A percentile compares a stretch with the other conserved stretches of the same genome.
Conservation (phyloP, 208 protist genomes). For the Perkinsela sp. region DNA sequence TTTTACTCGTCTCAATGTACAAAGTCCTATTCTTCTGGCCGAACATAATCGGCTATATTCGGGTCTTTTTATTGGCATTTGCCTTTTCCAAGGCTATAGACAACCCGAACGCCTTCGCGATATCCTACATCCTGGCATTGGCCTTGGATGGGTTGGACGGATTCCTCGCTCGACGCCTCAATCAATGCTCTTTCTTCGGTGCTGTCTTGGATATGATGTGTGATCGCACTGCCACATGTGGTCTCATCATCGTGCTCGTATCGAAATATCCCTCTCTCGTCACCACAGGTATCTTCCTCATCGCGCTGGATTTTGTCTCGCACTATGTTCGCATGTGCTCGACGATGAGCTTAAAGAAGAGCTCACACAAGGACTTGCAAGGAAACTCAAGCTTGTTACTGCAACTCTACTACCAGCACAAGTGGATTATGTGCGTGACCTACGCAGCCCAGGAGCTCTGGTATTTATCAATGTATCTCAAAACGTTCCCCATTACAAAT, state of each 20-base stretch:
- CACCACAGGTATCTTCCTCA: slow-evolving; percentile 18
- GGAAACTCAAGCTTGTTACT: slow-evolving; percentile 41
- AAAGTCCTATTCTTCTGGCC: slow-evolving; percentile 31
- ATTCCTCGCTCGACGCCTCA: slow-evolving; percentile 37
- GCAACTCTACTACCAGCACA: slow-evolving; percentile 59
- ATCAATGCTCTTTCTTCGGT: slow-evolving; percentile 65
- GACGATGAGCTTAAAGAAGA: slow-evolving; percentile 17
- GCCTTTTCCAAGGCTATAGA: slow-evolving; percentile 33
- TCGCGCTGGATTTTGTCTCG: slow-evolving; percentile 61
- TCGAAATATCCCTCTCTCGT: slow-evolving; percentile 19
- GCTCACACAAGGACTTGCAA: slow-evolving; percentile 52
- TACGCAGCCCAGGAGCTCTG: slow-evolving; percentile 71
- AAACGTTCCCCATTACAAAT: slow-evolving; percentile 11
- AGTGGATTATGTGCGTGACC: slow-evolving; percentile 33
- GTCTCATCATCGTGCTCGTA: slow-evolving; percentile 52
- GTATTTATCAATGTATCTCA: slow-evolving; percentile 53
- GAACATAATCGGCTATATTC: slow-evolving; percentile 65
- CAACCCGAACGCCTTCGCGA: slow-evolving; percentile 24
- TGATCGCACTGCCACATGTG: slow-evolving; percentile 59
- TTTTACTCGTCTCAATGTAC: background rate
- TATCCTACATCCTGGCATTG: slow-evolving; percentile 39
- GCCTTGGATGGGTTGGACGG: slow-evolving; percentile 64
- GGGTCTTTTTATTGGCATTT: slow-evolving; percentile 24
- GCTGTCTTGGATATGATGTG: slow-evolving; percentile 75
- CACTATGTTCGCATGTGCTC: slow-evolving; percentile 76